Evolutionary conservation across 106 monocot species (phyloP), one percentile per base, ranked within the genome.

Genomic region (Dendrobium chrysotoxum): DNA sequence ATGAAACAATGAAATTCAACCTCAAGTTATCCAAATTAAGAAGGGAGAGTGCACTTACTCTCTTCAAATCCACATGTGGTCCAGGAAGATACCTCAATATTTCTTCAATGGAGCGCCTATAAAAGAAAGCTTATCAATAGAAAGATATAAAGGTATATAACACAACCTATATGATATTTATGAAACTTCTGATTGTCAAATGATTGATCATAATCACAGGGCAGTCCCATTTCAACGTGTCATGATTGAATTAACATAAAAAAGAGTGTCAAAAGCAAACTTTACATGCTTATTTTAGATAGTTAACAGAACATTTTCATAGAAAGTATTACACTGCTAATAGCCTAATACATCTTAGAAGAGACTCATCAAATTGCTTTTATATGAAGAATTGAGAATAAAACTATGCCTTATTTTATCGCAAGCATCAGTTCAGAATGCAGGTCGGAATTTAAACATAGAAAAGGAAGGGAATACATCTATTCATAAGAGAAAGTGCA

Each of bases 41-140:
- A 79, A 73, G 71, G 72, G 23, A 17, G 57, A 4, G 20, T 44
- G 74, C 21, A 82, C 90, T 83, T 53, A 99, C 98, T 86, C 98
- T 91, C 81, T 99, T 99, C 44, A 91, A 76, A 85, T 98, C 95
- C 68, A 91, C 79, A 76, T 98, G 92, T 11, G 95, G 94, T 68
- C 95, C 98, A 78, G 98, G 98, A 83, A 99, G 84, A 28, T 95
- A 81, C 80, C 87, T 99, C 58, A 99, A 53, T 42, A 90, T 80
- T 89, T 99, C 98, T 85, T 99, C 98, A 83, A 95, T 90, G n/a
- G 98, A 85, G 35, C 95, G 91, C 98, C 98, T 99, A 85, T 74
- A 84, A 82, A 77, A 57, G 31, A 38, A 31, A 28, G 30, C 28
- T 77, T 28, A 53, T 77, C 77, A 77, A 77, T 50, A 47, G 42